phyloP scores from a whole-genome alignment of 2,329 filamentous ascomycete genomes.

The Chaetoscypha palmicola region DNA sequence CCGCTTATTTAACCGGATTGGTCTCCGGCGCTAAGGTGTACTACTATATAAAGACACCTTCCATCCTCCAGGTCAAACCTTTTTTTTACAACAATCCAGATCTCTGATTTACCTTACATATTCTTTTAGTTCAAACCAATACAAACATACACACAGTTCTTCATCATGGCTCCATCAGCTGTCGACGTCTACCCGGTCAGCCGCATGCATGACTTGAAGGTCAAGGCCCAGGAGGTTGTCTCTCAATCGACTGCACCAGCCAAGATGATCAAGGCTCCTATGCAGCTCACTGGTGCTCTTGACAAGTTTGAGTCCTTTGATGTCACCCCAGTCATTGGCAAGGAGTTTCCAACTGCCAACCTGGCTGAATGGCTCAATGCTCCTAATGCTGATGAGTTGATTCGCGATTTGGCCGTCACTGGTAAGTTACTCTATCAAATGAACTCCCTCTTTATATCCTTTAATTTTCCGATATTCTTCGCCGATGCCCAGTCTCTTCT shows the following conservation, averaged over 20 bases:
- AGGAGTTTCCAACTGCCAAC: slow-evolving; percentile 52
- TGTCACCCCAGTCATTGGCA: slow-evolving; percentile 54
- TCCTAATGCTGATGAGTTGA: slow-evolving; percentile 53
- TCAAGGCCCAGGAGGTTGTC: slow-evolving; percentile 13
- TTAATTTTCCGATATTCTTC: too few species aligned
- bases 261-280: slow-evolving; percentile 9
- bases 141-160: too few species aligned
- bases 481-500: neutral
- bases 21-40: neutral
- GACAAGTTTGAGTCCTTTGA: slow-evolving; percentile 48
- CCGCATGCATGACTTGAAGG: slow-evolving; percentile 13
- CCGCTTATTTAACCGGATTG: neutral
- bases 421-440: slow-evolving; percentile 42
- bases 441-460: neutral
- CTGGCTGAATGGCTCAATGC: slow-evolving; percentile 55
- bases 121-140: too few species aligned
- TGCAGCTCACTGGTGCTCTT: slow-evolving; percentile 11
- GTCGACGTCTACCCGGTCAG: slow-evolving; percentile 14
- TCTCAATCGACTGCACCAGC: slow-evolving; percentile 8
- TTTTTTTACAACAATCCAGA: neutral
- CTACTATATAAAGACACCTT: neutral
- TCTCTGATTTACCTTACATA: too few species aligned
- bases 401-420: slow-evolving; percentile 50
- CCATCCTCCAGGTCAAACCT: neutral
- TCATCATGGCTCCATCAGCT: slow-evolving; percentile 15